A percentile compares a stretch with the other conserved stretches of the same genome.
Evolutionary conservation across 2,329 filamentous ascomycete species (phyloP).

Genomic region (Apiospora pterosperma): DNA sequence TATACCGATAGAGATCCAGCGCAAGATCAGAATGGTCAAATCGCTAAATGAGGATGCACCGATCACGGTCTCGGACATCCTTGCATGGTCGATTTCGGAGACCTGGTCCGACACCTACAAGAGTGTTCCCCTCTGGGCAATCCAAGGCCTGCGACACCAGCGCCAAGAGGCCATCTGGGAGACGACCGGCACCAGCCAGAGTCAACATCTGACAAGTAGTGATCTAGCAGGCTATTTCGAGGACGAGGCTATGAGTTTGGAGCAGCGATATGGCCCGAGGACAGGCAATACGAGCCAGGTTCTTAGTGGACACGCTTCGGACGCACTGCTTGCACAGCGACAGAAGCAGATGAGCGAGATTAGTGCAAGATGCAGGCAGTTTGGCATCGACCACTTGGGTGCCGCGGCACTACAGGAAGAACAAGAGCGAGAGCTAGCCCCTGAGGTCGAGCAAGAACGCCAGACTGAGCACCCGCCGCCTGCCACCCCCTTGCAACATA

Average conservation of each 20-base stretch:
- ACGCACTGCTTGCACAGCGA: conserved; percentile 14
- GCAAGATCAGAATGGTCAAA: conserved; percentile 40
- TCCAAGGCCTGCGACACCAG: conserved; percentile 52
- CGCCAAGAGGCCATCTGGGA: conserved; percentile 37
- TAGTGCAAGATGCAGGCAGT: conserved; percentile 31
- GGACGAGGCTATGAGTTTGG: conserved; percentile 48
- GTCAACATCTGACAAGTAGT: not conserved
- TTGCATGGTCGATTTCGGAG: conserved; percentile 58
- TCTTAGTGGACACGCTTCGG: not conserved
- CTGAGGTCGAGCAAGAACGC: conserved; percentile 59
- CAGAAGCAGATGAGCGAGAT: conserved; percentile 27
- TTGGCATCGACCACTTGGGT: conserved; percentile 24
- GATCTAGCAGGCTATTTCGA: conserved; percentile 42
- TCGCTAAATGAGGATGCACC: not conserved
- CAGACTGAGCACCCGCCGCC: conserved; percentile 47
- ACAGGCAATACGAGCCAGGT: conserved; percentile 2
- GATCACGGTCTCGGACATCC: conserved; percentile 51
- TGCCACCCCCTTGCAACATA: conserved; percentile 36
- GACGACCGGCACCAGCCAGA: conserved; percentile 19
- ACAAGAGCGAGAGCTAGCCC: conserved; percentile 64
- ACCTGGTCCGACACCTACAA: conserved; percentile 48
- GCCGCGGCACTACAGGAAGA: conserved; percentile 54
- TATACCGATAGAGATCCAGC: conserved; percentile 54
- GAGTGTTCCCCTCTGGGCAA: conserved; percentile 56
- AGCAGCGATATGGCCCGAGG: conserved; percentile 48